Evolutionary conservation across 2,329 filamentous ascomycete genomes (phyloP).

Genomic region (Epichloe sibirici): DNA sequence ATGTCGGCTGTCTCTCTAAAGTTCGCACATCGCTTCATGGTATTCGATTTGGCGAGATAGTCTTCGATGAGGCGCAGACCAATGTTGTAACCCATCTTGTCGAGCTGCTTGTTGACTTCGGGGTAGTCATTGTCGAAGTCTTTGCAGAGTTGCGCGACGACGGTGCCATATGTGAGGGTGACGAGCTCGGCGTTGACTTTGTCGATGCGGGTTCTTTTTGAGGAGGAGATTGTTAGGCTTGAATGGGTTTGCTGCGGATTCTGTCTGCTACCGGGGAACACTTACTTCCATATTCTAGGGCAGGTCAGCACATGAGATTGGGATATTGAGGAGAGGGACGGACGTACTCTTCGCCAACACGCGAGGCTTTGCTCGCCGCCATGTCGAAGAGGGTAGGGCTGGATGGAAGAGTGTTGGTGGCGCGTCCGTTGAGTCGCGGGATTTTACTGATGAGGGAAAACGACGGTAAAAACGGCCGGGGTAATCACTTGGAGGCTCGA

Average conservation of each 20-base stretch:
- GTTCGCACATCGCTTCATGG: slow-evolving; percentile 76
- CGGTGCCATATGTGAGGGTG: slow-evolving; percentile 93
- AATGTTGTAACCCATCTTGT: slow-evolving; percentile 99
- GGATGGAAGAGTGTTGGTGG: neutral
- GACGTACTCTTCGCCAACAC: slow-evolving; percentile 50
- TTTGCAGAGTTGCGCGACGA: slow-evolving; percentile 91
- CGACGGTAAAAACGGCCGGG: too few relatives aligned
- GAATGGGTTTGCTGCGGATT: neutral
- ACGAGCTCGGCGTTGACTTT: slow-evolving; percentile 98
- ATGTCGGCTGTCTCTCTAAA: slow-evolving; percentile 95
- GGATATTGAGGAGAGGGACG: neutral
- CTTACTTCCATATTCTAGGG: slow-evolving; percentile 84
- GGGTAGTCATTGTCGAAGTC: slow-evolving; percentile 90
- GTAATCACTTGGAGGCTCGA: neutral
- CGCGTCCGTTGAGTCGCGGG: neutral
- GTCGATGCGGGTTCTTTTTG: slow-evolving; percentile 84
- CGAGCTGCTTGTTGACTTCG: slow-evolving; percentile 94
- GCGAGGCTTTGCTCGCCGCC: slow-evolving; percentile 49
- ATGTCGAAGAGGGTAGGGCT: slow-evolving; percentile 20
- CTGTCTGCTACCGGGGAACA: slow-evolving; percentile 9
- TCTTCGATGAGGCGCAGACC: slow-evolving; percentile 92
- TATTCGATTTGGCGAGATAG: slow-evolving; percentile 90
- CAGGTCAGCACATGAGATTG: slow-evolving; percentile 15
- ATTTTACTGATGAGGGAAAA: neutral
- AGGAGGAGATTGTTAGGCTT: slow-evolving; percentile 17